Base-by-base conservation (phyloP, 768 basidiomycete species). In the Pleurotus giganteus region DNA sequence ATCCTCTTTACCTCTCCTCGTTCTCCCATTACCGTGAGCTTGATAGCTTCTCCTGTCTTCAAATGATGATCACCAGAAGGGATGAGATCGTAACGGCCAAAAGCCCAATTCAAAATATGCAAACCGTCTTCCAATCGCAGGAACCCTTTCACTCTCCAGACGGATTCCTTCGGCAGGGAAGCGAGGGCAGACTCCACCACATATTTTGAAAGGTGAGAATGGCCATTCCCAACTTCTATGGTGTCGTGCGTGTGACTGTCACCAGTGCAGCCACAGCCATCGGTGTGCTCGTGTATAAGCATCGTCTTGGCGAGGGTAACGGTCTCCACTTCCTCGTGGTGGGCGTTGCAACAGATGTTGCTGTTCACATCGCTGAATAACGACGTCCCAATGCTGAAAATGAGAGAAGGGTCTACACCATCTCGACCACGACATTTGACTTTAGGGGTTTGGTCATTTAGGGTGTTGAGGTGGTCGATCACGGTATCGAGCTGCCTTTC, bases 21-120 rank as follows among this genome's bases (percentile, higher is more conserved):
- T 65, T 90, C 88, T 7, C 94, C 94, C 95, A 98, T 98, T 26
- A 90, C 79, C n/a, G 93, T 96, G 66, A 96, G 59, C 53, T 78
- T 74, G 21, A 93, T 63, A 4, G 61, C 60, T 26, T 75, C 71
- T 3, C 69, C 75, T 9, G 60, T 65, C 1, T 63, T 64, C 19
- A 60, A 61, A n/a, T 66, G 47, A 31, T 62, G 61, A n/a, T 69
- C 69, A 1, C 67, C 67, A 32, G 70, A 59, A 17, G 67, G 61
- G 3, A 67, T 73, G 9, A 85, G 78, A 24, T 94, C 91, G 65
- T 81, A 86, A 36, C 94, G 81, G 12, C 91, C 91, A 71, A 97
- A 98, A 5, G 94, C 94, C 92, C 93, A 98, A 65, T 98, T 98
- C 56, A 96, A 62, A 56, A 94, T 88, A 64, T 78, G 66, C 58